These are phyloP conservation scores for Rhododendron henanense DNA, from an alignment of 148 eudicot species.

Conservation along the genomic window DNA sequence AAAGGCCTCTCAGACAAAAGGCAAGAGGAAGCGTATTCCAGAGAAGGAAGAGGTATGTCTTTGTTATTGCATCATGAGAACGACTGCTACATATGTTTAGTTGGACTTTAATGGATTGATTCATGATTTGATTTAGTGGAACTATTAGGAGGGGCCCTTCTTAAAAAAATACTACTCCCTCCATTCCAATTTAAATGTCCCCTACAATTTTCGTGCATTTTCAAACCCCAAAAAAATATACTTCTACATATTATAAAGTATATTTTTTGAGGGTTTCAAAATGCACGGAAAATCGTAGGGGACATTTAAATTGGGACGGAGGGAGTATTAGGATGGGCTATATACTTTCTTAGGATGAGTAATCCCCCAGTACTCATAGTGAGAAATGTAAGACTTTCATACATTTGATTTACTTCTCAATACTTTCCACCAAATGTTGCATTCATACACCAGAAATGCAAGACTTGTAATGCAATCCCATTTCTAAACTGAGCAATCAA, in stretches of 20 bases:
- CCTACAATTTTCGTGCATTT: too few species aligned
- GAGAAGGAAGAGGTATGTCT: slow-evolving; percentile 36
- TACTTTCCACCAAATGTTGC: background rate
- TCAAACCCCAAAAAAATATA: too few species aligned
- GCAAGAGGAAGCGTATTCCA: slow-evolving; percentile 35
- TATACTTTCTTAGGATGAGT: background rate
- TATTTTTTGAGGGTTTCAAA: too few species aligned
- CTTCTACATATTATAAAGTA: too few species aligned
- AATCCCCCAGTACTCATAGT: background rate
- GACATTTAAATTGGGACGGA: too few species aligned
- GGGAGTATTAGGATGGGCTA: too few species aligned
- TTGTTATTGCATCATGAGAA: background rate
- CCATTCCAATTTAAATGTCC: too few species aligned
- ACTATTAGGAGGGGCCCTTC: background rate
- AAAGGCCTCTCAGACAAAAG: slow-evolving; percentile 21
- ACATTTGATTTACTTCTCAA: too few species aligned
- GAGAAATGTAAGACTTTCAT: too few species aligned
- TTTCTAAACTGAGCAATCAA: background rate
- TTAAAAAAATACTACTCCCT: too few species aligned
- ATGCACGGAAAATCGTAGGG: too few species aligned
- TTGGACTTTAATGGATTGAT: background rate
- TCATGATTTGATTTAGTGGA: background rate
- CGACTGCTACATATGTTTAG: background rate
- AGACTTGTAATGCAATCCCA: background rate
- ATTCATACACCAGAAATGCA: background rate